A percentile compares a stretch with the other conserved stretches of the same genome.
phyloP scores from a whole-genome alignment of 257 asterid genomes.

The Sherardia arvensis region DNA sequence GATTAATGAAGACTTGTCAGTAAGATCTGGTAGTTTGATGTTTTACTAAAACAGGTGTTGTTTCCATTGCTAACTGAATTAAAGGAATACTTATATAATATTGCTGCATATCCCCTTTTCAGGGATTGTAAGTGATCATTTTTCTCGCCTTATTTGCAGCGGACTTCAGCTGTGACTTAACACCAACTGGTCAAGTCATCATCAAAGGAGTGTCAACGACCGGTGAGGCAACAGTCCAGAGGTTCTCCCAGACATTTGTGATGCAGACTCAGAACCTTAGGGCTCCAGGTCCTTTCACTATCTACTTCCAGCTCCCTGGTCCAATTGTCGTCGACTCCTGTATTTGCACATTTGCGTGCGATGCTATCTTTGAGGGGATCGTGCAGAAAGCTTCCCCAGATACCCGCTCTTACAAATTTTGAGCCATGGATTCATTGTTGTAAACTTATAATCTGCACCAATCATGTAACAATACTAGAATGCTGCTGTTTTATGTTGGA shows the following conservation, averaged over 20 bases:
- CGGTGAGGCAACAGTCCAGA: constrained; percentile 46
- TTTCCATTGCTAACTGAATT: background rate
- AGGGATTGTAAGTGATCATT: background rate
- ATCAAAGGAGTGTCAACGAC: constrained; percentile 58
- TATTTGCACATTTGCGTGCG: constrained; percentile 63
- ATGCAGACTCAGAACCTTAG: constrained; percentile 77
- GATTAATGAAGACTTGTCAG: too few species aligned
- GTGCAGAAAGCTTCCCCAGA: constrained; percentile 32
- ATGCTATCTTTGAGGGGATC: constrained; percentile 75
- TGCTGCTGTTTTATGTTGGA: background rate
- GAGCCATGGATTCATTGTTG: too few species aligned
- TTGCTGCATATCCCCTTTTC: background rate
- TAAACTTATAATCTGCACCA: background rate
- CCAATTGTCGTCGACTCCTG: constrained; percentile 67
- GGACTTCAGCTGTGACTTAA: constrained; percentile 73
- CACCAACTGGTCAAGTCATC: constrained; percentile 47
- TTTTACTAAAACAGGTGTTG: too few species aligned
- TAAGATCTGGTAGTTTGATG: too few species aligned
- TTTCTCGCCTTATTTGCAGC: constrained; percentile 26
- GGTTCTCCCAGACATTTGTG: constrained; percentile 42
- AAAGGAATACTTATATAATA: background rate
- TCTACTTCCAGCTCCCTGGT: constrained; percentile 80
- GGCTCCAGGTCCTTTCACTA: constrained; percentile 63
- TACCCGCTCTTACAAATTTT: background rate
- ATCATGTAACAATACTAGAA: background rate